Evolutionary conservation across 495 filamentous ascomycete genomes (phyloP).

Genomic region (Daldinia childiae): DNA sequence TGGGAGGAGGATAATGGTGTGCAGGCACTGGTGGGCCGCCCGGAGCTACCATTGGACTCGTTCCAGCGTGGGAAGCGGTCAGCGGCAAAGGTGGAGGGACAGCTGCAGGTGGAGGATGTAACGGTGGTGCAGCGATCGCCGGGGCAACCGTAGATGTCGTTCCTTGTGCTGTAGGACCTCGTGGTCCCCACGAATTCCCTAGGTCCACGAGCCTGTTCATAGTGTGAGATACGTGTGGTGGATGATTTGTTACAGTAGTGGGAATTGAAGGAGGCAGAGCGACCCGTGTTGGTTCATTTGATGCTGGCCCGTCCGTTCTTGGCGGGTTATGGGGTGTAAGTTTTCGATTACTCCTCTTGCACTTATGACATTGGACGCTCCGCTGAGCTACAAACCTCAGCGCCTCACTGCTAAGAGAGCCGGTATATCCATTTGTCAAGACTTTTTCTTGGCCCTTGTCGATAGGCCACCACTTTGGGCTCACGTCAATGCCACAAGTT

Average conservation of each 20-base stretch:
- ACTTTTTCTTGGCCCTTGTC: conserved; percentile 52
- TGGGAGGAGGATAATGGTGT: conserved; percentile 54
- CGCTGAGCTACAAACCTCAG: conserved; percentile 61
- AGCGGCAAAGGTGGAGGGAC: conserved; percentile 41
- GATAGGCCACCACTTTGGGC: conserved; percentile 68
- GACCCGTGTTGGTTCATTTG: conserved; percentile 49
- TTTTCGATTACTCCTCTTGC: conserved; percentile 57
- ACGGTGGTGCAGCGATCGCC: conserved; percentile 28
- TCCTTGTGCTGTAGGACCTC: conserved; percentile 28
- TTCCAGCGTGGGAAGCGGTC: conserved; percentile 32
- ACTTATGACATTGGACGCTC: conserved; percentile 65
- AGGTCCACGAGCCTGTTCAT: conserved; percentile 36
- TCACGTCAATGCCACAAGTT: conserved; percentile 67
- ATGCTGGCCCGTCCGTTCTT: conserved; percentile 44
- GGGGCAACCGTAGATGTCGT: conserved; percentile 25
- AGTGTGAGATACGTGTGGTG: conserved; percentile 33
- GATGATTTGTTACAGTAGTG: conserved; percentile 18
- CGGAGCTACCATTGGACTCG: conserved; percentile 44
- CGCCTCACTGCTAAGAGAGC: conserved; percentile 52
- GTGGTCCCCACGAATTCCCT: conserved; percentile 37
- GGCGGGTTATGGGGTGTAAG: conserved; percentile 46
- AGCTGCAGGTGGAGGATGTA: conserved; percentile 33
- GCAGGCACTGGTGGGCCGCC: conserved; percentile 42
- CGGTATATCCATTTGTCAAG: conserved; percentile 54
- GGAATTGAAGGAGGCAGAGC: conserved; percentile 31